These are phyloP conservation scores for Chrysosporium keratinophilum DNA, from an alignment of 2,329 filamentous ascomycete genomes.

Conservation along the genomic window DNA sequence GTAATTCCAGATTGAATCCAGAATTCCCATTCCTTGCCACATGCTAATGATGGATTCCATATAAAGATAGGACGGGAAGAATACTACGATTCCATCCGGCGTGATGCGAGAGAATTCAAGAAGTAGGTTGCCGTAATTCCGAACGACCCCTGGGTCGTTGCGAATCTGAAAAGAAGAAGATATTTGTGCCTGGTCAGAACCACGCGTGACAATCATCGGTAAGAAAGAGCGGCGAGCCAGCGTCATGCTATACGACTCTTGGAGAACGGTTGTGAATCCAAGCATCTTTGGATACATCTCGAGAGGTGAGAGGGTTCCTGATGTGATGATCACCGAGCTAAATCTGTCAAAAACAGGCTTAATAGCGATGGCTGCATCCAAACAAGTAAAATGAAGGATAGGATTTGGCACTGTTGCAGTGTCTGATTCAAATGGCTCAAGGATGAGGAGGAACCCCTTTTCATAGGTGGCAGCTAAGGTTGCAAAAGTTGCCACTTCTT, in stretches of 20 bases:
- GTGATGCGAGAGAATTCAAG: conserved; percentile 95
- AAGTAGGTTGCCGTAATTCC: conserved; percentile 87
- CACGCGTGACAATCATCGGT: conserved; percentile 93
- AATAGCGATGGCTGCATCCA: conserved; percentile 96
- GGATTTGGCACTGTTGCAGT: conserved; percentile 92
- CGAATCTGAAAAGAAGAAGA: conserved; percentile 91
- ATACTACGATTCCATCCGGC: conserved; percentile 95
- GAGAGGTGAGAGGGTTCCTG: conserved; percentile 87
- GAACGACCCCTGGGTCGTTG: conserved; percentile 91
- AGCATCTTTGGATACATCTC: conserved; percentile 99
- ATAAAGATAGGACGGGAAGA: conserved; percentile 96
- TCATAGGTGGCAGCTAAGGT: conserved; percentile 95
- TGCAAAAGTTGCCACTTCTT: conserved; percentile 95
- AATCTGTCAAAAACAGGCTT: conserved; percentile 96
- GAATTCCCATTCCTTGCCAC: conserved; percentile 97
- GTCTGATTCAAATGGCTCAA: conserved; percentile 96
- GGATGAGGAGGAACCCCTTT: conserved; percentile 85
- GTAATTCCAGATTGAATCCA: conserved; percentile 98
- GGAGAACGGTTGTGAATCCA: conserved; percentile 79
- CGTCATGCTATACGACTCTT: conserved; percentile 97
- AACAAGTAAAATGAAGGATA: conserved; percentile 89
- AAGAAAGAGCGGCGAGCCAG: conserved; percentile 88
- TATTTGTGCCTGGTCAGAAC: conserved; percentile 85
- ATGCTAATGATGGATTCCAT: conserved; percentile 99
- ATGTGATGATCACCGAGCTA: conserved; percentile 96